Percentiles rank a stretch among this genome's conserved stretches.
phyloP scores from a whole-genome alignment of 306 rosid species.

The Delonix regia region DNA sequence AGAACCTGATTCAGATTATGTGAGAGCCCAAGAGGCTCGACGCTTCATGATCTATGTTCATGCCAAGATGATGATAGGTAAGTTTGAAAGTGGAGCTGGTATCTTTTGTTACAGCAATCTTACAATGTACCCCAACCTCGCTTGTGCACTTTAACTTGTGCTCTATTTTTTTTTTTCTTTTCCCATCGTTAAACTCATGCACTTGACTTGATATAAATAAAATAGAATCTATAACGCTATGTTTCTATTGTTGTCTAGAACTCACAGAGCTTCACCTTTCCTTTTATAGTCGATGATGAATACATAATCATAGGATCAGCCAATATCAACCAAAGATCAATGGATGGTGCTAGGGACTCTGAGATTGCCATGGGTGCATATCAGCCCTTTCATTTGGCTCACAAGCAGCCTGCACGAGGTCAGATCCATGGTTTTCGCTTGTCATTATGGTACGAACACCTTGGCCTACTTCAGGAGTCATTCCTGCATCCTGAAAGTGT shows the following conservation, averaged over 20 bases:
- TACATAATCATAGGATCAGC: slow-evolving; percentile 80
- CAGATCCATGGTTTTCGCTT: slow-evolving; percentile 72
- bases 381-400: slow-evolving; percentile 64
- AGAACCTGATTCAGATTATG: slow-evolving; percentile 61
- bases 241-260: not conserved
- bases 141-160: too few species aligned
- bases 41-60: slow-evolving; percentile 84
- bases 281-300: slow-evolving; percentile 69
- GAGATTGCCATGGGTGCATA: slow-evolving; percentile 81
- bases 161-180: too few species aligned
- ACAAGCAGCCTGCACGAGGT: slow-evolving; percentile 63
- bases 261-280: not conserved
- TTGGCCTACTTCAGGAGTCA: slow-evolving; percentile 63
- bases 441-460: slow-evolving; percentile 78
- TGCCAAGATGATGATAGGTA: slow-evolving; percentile 82
- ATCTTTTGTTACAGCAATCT: slow-evolving; percentile 12
- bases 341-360: slow-evolving; percentile 77
- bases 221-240: not conserved
- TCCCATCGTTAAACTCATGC: too few species aligned
- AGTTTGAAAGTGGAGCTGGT: slow-evolving; percentile 22
- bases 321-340: slow-evolving; percentile 81
- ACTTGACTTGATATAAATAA: not conserved
- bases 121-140: too few species aligned
- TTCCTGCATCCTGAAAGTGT: slow-evolving; percentile 56
- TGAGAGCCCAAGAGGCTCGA: slow-evolving; percentile 61